Base-by-base conservation (phyloP, 257 asterid genomes). In the Linaria vulgaris region DNA sequence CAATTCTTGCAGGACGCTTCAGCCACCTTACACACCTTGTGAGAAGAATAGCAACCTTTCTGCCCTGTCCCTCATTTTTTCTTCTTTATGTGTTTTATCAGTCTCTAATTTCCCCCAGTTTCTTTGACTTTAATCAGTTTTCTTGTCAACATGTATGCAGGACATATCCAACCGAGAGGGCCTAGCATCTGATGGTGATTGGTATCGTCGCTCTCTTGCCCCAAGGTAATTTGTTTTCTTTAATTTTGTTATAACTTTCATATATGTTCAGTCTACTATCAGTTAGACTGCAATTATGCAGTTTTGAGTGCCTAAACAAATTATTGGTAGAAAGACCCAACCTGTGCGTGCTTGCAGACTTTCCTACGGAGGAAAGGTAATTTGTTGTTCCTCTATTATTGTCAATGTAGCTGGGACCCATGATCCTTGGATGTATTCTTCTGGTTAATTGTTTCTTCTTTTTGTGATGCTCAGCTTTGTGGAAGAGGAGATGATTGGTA, bases 111-210 rank as follows among this genome's bases (percentile, higher is more conserved):
- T 60, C 44, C n/a, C 43, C 54, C 24, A 12, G 48, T 69, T 69
- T 23, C 24, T 24, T 60, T 50, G 58, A 54, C 51, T 61, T 38
- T 66, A 5, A 24, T 34, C 44, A 9, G 63, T 25, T 73, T 70
- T 48, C 9, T 44, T 63, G 21, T 59, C 72, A 46, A n/a, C 63
- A 31, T 71, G 45, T 67, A 34, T 59, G 63, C 79, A 90, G 96
- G 97, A 85, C 69, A 64, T 90, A 69, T 90, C 97, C 41, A 87
- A 85, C 62, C 79, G 83, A 9, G 90, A 83, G 73, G 96, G 90
- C 52, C 78, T 88, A 72, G 92, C 95, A 34, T 81, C 90, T 53
- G 96, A 85, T 31, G 82, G 72, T 27, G 90, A 90, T 70, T 76
- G 97, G 90, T 74, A 74, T 53, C 75, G 49, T 31, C 79, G 90